phyloP scores from a whole-genome alignment of 257 asterid genomes.

The Solanum etuberosum region DNA sequence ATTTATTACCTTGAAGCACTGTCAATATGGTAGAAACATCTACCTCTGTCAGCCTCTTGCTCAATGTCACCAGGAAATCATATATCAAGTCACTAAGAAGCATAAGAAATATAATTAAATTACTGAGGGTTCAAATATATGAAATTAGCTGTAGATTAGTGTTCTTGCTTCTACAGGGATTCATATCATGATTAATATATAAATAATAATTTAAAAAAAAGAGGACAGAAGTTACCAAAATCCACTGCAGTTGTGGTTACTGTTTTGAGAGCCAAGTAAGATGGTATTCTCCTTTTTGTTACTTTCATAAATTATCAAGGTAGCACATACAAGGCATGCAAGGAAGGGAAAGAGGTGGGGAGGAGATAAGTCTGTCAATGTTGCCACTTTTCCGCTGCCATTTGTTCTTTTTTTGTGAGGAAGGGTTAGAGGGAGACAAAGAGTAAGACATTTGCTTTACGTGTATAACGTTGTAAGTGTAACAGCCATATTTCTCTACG shows the following conservation, averaged over 20 bases:
- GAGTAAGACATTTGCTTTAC: neutral
- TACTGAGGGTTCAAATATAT: neutral
- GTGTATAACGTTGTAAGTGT: neutral
- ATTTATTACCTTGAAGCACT: slow-evolving; percentile 51
- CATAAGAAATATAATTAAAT: neutral
- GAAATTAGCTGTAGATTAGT: neutral
- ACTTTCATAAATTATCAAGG: neutral
- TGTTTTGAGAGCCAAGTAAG: neutral
- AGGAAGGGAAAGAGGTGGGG: neutral
- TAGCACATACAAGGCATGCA: neutral
- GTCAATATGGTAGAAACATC: slow-evolving; percentile 87
- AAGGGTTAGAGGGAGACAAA: neutral
- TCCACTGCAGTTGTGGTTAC: neutral
- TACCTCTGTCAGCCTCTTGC: slow-evolving; percentile 87
- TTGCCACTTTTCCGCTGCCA: neutral
- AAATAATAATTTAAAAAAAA: neutral
- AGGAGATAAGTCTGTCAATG: neutral
- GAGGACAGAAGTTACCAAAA: neutral
- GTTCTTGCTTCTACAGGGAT: neutral
- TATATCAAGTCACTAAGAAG: slow-evolving; percentile 76
- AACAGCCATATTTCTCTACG: neutral
- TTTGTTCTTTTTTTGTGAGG: neutral
- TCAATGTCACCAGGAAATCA: slow-evolving; percentile 80
- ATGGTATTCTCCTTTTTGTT: neutral
- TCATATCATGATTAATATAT: neutral